A percentile compares a stretch with the other conserved stretches of the same genome.
Evolutionary conservation across 805 yeast genomes (phyloP).

Genomic region (Saccharomycopsis amapae): DNA sequence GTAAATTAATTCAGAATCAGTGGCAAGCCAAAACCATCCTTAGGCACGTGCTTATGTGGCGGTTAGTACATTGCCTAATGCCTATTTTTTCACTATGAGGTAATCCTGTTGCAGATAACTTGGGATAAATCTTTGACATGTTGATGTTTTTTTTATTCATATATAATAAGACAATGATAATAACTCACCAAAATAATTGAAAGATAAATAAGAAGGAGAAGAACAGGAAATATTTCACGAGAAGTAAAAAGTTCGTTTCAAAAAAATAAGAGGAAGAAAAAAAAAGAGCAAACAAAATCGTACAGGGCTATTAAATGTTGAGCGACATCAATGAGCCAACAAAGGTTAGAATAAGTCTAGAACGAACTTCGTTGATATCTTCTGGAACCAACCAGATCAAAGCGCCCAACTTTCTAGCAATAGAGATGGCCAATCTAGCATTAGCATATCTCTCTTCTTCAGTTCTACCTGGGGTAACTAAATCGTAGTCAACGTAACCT

Average conservation of each 20-base stretch:
- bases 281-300: neutral
- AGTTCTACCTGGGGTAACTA: slow-evolving; percentile 71
- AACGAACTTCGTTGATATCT: slow-evolving; percentile 92
- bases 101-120: no score
- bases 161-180: no score
- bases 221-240: neutral
- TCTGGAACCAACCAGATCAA: slow-evolving; percentile 99
- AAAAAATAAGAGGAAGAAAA: neutral
- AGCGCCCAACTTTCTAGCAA: slow-evolving; percentile 96
- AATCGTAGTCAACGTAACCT: slow-evolving; percentile 93
- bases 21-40: no score
- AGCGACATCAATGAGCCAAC: slow-evolving; percentile 92
- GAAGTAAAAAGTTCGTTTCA: neutral
- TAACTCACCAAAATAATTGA: no score
- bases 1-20: no score
- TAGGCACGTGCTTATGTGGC: no score
- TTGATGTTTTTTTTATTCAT: no score
- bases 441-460: slow-evolving; percentile 89
- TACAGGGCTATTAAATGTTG: neutral
- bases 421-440: slow-evolving; percentile 94
- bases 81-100: no score
- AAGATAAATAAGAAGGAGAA: neutral
- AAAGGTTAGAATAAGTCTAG: slow-evolving; percentile 87
- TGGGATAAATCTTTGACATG: no score
- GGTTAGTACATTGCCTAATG: no score